Conservation (phyloP, 2,329 filamentous ascomycete species). For the Penicillium sp. region DNA sequence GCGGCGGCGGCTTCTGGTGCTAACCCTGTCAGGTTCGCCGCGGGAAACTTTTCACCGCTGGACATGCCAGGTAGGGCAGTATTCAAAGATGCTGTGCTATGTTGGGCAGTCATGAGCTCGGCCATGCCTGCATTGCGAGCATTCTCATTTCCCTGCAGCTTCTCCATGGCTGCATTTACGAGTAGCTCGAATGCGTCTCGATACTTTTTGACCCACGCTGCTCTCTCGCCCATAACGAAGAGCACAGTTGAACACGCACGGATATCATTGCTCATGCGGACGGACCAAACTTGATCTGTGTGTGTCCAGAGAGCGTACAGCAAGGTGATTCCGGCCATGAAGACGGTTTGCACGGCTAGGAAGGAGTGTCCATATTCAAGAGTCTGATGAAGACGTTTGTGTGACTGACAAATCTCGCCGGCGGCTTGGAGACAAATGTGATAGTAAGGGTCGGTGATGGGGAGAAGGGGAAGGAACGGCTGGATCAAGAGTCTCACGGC, state of each 20-base stretch:
- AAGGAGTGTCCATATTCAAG: conserved; percentile 49
- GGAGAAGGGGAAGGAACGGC: conserved; percentile 56
- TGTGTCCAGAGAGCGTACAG: conserved; percentile 51
- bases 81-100: conserved; percentile 27
- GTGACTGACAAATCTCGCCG: conserved; percentile 46
- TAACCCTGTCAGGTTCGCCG: conserved; percentile 18
- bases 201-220: conserved; percentile 56
- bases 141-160: conserved; percentile 48
- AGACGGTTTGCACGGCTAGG: conserved; percentile 47
- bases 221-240: conserved; percentile 58
- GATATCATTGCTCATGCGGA: conserved; percentile 57
- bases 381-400: conserved; percentile 47
- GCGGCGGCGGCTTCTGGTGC: conserved; percentile 19
- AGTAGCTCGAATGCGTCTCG: conserved; percentile 57
- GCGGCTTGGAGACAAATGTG: conserved; percentile 48
- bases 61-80: conserved; percentile 24
- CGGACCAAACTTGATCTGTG: conserved; percentile 55
- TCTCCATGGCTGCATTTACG: conserved; percentile 56
- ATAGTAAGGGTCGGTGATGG: conserved; percentile 55
- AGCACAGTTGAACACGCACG: conserved; percentile 57
- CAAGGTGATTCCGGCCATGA: conserved; percentile 47
- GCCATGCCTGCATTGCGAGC: conserved; percentile 46
- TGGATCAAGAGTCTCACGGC: conserved; percentile 59
- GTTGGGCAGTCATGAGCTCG: conserved; percentile 49
- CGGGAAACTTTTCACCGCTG: conserved; percentile 24